Evolutionary conservation across 2,329 filamentous ascomycete genomes (phyloP), one percentile per base, ranked within the genome.

Genomic region (Lachnellula willkommii): DNA sequence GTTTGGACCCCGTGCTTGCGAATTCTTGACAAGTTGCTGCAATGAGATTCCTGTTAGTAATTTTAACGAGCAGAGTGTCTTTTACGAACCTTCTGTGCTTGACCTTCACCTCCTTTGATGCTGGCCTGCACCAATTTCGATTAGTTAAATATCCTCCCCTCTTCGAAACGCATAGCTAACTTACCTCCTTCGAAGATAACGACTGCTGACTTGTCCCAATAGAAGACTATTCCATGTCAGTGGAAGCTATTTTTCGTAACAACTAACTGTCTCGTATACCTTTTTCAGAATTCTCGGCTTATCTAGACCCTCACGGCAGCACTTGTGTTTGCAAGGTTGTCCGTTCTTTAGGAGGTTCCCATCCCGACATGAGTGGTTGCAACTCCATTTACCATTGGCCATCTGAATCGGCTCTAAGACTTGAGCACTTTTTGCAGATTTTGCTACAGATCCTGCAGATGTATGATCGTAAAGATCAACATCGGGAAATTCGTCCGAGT

Each of bases 311-410:
- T 89, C 83, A 24, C 79, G 79, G 65, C 89, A 93, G 65, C 89
- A 93, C 37, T 79, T 70, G 64, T 93, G 89, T 62, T 83, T 88
- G 70, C 89, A 92, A 36, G 55, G 61, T 36, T 71, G 73, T 4
- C 75, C 74, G 40, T 69, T 67, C 56, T 69, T 70, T 1, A 72
- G 72, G 22, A 65, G 64, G 1, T 66, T 66, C 2, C 68, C 70
- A 49, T 74, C 73, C n/a, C 66, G 66, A 53, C 89, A 92, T 17
- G 70, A 70, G 66, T 93, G 89, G 56, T 87, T 87, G 71, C 89
- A 93, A 37, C 79, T 78, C 83, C 85, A 92, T 65, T 79, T 88
- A 0, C 88, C 88, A 65, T 89, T 92, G 0, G 76, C 70, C 58
- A 91, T 77, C 62, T 77, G 78, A 1, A 72, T 68, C 4, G 83